Base-by-base conservation (phyloP, 148 eudicot species). In the Rhododendron griersonianum region DNA sequence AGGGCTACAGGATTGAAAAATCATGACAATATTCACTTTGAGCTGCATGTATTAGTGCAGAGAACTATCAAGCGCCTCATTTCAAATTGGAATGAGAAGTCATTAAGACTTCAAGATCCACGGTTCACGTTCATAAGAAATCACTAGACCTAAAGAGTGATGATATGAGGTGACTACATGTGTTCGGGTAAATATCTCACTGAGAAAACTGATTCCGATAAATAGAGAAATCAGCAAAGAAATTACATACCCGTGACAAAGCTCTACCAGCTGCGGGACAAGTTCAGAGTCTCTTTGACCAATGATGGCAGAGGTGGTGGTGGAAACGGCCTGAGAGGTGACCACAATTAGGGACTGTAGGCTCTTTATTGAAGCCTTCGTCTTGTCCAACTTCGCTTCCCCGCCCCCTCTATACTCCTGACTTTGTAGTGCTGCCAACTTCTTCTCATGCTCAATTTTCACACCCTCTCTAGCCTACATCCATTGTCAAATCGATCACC, bases 391-490 rank as follows among this genome's bases (percentile, higher is more conserved):
- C 91, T 95, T 96, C 59, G 86, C 87, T 84, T 94, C 98, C 11
- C 94, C 94, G 86, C 89, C 96, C n/a, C 99, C 96, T 85, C 91
- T 91, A 92, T 88, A 92, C 87, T 93, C 98, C 87, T 94, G 98
- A 89, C 90, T 95, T 86, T 96, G 99, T 78, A 96, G 90, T 8
- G 94, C 85, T n/a, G 98, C 86, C 87, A 96, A 87, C 85, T 96
- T 96, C 90, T 92, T 95, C 83, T 95, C 99, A 83, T 95, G 97
- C 86, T 92, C 98, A 75, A 96, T 95, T 87, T 92, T 95, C 82
- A 95, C 99, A 74, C 96, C 93, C 90, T 96, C 99, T 88, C 99
- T 92, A 65, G 93, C 98, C 99, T 96, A 89, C 86, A 89, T 25
- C 78, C 25, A 86, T 87, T 50, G 76, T 65, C 61, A 55, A 79